Conservation (phyloP, 2,329 filamentous ascomycete genomes). For the Fusarium sp. region DNA sequence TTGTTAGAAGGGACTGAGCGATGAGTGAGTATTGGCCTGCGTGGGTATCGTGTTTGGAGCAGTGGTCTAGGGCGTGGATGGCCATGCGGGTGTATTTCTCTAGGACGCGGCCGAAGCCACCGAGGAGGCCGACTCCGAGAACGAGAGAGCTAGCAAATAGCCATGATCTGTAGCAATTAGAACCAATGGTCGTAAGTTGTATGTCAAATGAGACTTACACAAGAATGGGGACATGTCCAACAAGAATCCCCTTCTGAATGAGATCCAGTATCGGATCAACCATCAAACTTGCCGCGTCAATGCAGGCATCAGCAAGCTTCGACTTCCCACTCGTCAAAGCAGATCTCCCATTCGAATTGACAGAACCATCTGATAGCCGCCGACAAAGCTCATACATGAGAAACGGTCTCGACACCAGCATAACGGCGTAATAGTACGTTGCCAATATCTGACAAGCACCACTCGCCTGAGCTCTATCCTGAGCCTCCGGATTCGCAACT, state of each 20-base stretch:
- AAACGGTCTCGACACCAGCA: slow-evolving; percentile 65
- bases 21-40: slow-evolving; percentile 65
- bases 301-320: slow-evolving; percentile 64
- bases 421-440: slow-evolving; percentile 68
- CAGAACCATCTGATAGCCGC: slow-evolving; percentile 52
- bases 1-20: slow-evolving; percentile 60
- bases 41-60: slow-evolving; percentile 60
- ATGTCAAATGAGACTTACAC: slow-evolving; percentile 53
- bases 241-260: slow-evolving; percentile 54
- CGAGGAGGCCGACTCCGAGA: slow-evolving; percentile 61
- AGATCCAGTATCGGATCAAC: slow-evolving; percentile 60
- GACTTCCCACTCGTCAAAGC: slow-evolving; percentile 55
- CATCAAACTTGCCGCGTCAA: slow-evolving; percentile 65
- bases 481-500: slow-evolving; percentile 37
- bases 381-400: slow-evolving; percentile 65
- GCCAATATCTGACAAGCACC: slow-evolving; percentile 63
- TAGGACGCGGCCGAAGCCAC: slow-evolving; percentile 62
- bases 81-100: slow-evolving; percentile 61
- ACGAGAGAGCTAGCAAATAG: slow-evolving; percentile 64
- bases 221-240: slow-evolving; percentile 59
- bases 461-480: slow-evolving; percentile 48
- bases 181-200: fast-evolving
- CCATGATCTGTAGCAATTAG: slow-evolving; percentile 56
- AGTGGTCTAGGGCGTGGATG: slow-evolving; percentile 60
- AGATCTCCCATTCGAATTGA: slow-evolving; percentile 19